Evolutionary conservation across 2,329 filamentous ascomycete species (phyloP).

Genomic region (Teratosphaeria viscida): DNA sequence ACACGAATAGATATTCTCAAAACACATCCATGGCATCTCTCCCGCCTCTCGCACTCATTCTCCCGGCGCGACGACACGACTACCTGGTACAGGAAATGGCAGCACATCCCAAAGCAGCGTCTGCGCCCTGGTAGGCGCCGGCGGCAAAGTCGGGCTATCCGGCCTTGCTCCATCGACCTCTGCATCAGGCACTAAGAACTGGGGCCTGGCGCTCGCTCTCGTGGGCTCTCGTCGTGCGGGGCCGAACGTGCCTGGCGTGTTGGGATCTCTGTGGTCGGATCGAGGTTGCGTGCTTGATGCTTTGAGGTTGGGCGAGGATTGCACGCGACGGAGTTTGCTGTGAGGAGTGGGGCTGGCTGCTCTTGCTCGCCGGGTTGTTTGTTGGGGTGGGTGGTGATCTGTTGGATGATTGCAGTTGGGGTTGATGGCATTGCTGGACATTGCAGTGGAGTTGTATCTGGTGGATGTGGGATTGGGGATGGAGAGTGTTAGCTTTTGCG

Average conservation of each 20-base stretch:
- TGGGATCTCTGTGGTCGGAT: not conserved
- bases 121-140: not conserved
- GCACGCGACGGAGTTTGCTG: not conserved
- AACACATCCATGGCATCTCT: too few relatives aligned
- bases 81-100: too few relatives aligned
- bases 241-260: not conserved
- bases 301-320: not conserved
- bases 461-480: not conserved
- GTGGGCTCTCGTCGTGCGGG: not conserved
- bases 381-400: not conserved
- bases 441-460: not conserved
- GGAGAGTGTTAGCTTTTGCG: too few relatives aligned
- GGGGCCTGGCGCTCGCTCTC: not conserved
- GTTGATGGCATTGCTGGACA: not conserved
- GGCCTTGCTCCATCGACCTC: not conserved
- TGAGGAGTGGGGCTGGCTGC: not conserved
- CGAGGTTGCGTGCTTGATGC: not conserved
- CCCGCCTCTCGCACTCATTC: too few relatives aligned
- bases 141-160: not conserved
- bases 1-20: too few relatives aligned
- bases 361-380: not conserved
- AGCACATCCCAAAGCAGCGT: not conserved
- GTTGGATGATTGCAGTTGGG: not conserved
- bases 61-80: too few relatives aligned
- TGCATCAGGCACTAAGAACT: not conserved